These are phyloP conservation scores for Austroboletus niveus DNA, from an alignment of 1,284 basidiomycete species.

Conservation along the genomic window DNA sequence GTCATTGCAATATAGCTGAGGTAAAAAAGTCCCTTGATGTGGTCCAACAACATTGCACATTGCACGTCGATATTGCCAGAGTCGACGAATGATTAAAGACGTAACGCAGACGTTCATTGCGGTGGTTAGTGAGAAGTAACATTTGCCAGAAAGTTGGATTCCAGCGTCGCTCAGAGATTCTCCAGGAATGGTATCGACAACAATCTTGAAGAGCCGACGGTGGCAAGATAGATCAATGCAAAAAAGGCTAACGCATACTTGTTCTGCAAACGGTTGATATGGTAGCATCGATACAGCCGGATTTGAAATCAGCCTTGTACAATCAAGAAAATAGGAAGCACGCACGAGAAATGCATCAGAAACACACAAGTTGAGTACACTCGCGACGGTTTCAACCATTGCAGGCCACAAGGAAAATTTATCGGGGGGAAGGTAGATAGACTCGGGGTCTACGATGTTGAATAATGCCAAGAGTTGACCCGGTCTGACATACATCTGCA, in stretches of 20 bases:
- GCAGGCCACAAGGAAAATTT: conserved; percentile 16
- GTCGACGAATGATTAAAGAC: conserved; percentile 10
- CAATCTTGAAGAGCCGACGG: conserved; percentile 14
- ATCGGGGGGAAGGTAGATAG: background rate
- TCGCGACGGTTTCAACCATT: conserved; percentile 9
- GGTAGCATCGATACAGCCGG: conserved; percentile 25
- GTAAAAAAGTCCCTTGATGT: conserved; percentile 16
- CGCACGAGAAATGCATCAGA: conserved; percentile 28
- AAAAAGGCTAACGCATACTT: background rate
- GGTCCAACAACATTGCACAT: conserved; percentile 9
- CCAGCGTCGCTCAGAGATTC: conserved; percentile 7
- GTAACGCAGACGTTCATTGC: conserved; percentile 16
- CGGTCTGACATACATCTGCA: no score
- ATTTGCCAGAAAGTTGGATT: conserved; percentile 14
- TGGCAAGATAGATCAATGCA: conserved; percentile 14
- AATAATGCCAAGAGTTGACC: no score
- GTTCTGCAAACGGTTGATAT: conserved; percentile 16
- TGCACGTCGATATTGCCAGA: conserved; percentile 16
- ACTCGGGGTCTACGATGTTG: no score
- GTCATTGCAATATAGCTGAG: conserved; percentile 23
- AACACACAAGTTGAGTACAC: conserved; percentile 24
- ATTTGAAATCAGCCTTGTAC: background rate
- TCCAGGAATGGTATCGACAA: conserved; percentile 7
- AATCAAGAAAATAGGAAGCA: background rate
- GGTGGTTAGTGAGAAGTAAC: conserved; percentile 17